These are phyloP conservation scores for Fusarium palustre DNA, from an alignment of 2,329 filamentous ascomycete genomes.

Conservation along the genomic window DNA sequence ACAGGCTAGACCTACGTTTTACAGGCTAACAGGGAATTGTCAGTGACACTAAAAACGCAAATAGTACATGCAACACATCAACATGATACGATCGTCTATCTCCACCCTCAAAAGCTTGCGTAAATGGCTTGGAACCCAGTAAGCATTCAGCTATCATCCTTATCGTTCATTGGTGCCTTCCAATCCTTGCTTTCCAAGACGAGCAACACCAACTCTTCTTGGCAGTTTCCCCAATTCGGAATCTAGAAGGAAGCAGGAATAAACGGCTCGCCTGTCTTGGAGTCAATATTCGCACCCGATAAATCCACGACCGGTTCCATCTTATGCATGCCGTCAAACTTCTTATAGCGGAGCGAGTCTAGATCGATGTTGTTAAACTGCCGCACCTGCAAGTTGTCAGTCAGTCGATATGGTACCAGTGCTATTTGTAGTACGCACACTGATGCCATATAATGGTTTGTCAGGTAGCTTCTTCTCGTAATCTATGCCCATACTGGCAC, in stretches of 20 bases:
- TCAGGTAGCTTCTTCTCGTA: constrained; percentile 49
- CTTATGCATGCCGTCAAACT: constrained; percentile 53
- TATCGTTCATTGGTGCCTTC: constrained; percentile 24
- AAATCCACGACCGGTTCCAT: constrained; percentile 53
- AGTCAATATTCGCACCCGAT: constrained; percentile 48
- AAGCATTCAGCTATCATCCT: constrained; percentile 29
- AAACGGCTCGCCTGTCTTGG: constrained; percentile 16
- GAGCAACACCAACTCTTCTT: not conserved
- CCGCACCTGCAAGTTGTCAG: constrained; percentile 52
- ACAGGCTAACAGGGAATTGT: constrained; percentile 4
- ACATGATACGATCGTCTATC: constrained; percentile 15
- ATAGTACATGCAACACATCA: constrained; percentile 9
- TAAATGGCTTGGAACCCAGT: constrained; percentile 42
- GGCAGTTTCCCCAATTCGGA: constrained; percentile 8
- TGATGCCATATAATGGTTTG: constrained; percentile 56
- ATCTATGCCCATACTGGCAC: constrained; percentile 61
- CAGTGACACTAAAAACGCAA: constrained; percentile 4
- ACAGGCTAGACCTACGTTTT: not conserved
- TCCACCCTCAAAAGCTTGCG: constrained; percentile 37
- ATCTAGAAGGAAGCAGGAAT: not conserved
- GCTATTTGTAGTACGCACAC: constrained; percentile 48
- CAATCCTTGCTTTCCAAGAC: not conserved
- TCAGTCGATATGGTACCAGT: not conserved
- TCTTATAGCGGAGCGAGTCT: constrained; percentile 52
- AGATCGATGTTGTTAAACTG: constrained; percentile 57